A percentile compares a stretch with the other conserved stretches of the same genome.
phyloP scores from a whole-genome alignment of 2,329 filamentous ascomycete species.

The Alternaria hordeiaustralica region DNA sequence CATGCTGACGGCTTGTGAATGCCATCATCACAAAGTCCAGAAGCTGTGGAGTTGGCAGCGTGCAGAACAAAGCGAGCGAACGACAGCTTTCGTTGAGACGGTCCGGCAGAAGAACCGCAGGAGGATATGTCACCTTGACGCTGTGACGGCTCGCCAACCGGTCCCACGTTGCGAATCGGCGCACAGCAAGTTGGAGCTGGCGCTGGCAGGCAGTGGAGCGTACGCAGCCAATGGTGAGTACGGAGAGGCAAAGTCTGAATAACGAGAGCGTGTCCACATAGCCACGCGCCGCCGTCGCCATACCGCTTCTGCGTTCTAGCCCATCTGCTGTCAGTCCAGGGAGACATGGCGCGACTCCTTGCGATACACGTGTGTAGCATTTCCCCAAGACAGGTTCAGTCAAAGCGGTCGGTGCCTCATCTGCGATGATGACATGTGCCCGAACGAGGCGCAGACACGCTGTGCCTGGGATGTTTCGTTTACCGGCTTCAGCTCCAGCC shows the following conservation, averaged over 20 bases:
- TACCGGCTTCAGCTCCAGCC: conserved; percentile 28
- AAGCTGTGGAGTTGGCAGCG: conserved; percentile 26
- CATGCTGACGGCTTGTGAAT: conserved; percentile 32
- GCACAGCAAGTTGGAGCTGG: conserved; percentile 30
- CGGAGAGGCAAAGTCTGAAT: conserved; percentile 21
- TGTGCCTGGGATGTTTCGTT: conserved; percentile 23
- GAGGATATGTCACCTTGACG: conserved; percentile 28
- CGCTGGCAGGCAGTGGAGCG: conserved; percentile 26
- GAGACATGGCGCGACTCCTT: conserved; percentile 7
- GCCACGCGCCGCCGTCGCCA: conserved; percentile 10
- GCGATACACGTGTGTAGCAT: conserved; percentile 22
- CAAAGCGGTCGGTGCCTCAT: conserved; percentile 7
- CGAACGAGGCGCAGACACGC: conserved; percentile 23
- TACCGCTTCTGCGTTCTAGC: conserved; percentile 3
- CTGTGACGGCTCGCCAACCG: conserved; percentile 20
- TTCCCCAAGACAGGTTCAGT: neutral
- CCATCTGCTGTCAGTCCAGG: conserved; percentile 3
- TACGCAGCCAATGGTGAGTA: conserved; percentile 21
- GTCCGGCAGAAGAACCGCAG: conserved; percentile 12
- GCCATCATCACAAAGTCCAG: conserved; percentile 28
- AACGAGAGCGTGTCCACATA: conserved; percentile 13
- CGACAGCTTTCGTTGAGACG: conserved; percentile 21
- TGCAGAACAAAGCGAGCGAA: conserved; percentile 19
- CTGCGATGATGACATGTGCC: conserved; percentile 11
- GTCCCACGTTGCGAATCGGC: conserved; percentile 27